phyloP scores from a whole-genome alignment of 2,329 filamentous ascomycete genomes.

The Stenocarpella maydis region DNA sequence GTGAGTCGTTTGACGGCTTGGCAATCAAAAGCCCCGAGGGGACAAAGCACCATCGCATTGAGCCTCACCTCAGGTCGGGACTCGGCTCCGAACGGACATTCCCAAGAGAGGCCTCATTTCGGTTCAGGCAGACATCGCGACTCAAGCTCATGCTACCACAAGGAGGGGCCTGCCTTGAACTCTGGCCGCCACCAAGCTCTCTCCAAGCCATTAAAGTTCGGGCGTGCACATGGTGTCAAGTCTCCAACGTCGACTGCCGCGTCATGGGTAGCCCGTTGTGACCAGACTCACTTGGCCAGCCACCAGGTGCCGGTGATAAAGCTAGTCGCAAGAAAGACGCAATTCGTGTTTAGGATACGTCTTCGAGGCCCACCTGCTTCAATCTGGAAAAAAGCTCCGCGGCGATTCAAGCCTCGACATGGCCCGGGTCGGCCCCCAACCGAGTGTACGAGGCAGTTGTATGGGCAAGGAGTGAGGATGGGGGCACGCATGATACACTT shows the following conservation, averaged over 20 bases:
- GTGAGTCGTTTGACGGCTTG: conserved; percentile 15
- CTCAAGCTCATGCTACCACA: not conserved
- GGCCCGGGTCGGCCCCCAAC: not conserved
- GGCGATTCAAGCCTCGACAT: conserved; percentile 2
- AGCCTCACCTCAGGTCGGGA: not conserved
- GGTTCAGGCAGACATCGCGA: not conserved
- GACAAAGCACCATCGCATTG: not conserved
- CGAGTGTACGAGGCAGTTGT: not conserved
- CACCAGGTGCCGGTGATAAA: conserved; percentile 1
- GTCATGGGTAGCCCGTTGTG: not conserved
- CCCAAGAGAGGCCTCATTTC: conserved; percentile 5
- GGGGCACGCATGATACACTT: too few species aligned
- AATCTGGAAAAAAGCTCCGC: conserved; percentile 9
- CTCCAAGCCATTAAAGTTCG: not conserved
- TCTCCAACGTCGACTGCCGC: not conserved
- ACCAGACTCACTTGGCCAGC: not conserved
- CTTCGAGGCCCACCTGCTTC: conserved; percentile 1
- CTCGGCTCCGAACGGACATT: conserved; percentile 18
- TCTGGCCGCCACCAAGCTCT: not conserved
- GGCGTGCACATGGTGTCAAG: not conserved
- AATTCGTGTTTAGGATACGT: conserved; percentile 9
- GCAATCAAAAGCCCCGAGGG: not conserved
- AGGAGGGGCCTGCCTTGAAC: not conserved
- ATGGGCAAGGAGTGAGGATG: too few species aligned
- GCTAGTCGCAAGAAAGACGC: not conserved